Evolutionary conservation across 495 filamentous ascomycete genomes (phyloP).

Genomic region (Annulohypoxylon bovei): DNA sequence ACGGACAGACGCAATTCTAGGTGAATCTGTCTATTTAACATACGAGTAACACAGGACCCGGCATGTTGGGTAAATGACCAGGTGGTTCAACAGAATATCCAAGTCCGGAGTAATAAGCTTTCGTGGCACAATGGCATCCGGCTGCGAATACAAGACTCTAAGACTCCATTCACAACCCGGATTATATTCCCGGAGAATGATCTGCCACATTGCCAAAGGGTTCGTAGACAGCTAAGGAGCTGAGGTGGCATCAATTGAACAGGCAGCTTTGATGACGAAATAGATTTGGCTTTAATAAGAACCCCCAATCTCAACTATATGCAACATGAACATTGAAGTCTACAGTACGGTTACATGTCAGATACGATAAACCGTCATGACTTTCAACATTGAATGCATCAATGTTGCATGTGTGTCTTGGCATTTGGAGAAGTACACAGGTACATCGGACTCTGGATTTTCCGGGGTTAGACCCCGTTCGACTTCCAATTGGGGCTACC

Average conservation of each 20-base stretch:
- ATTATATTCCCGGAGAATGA: neutral
- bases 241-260: neutral
- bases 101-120: conserved; percentile 13
- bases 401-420: conserved; percentile 19
- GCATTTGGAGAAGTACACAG: conserved; percentile 11
- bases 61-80: conserved; percentile 15
- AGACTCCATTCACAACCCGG: neutral
- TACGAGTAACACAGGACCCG: conserved; percentile 16
- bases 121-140: conserved; percentile 1
- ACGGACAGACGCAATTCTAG: neutral
- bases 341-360: neutral
- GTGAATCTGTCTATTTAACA: neutral
- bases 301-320: conserved; percentile 24
- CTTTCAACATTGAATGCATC: too few relatives aligned
- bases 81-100: neutral
- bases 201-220: neutral
- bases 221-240: neutral
- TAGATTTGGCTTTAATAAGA: conserved; percentile 13
- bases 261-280: conserved; percentile 9
- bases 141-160: neutral
- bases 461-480: neutral
- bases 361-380: neutral
- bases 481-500: conserved; percentile 5
- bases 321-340: conserved; percentile 10
- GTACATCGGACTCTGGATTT: conserved; percentile 34